phyloP scores from a whole-genome alignment of 495 filamentous ascomycete species.

The Stereocaulon alpinum region DNA sequence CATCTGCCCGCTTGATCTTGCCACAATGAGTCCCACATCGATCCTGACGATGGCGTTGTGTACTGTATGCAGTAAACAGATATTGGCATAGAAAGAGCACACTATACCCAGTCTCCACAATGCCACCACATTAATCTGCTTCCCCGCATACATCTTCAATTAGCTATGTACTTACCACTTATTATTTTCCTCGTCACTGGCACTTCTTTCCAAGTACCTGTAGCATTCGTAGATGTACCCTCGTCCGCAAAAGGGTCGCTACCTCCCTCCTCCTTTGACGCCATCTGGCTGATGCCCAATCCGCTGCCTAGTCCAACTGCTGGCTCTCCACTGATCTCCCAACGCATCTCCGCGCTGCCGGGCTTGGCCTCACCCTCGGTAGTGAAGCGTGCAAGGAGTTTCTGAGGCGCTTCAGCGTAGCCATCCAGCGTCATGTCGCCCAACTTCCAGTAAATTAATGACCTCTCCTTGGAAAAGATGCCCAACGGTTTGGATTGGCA shows the following conservation, averaged over 20 bases:
- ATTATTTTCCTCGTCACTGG: constrained; percentile 60
- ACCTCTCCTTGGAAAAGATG: constrained; percentile 75
- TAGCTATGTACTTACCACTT: constrained; percentile 66
- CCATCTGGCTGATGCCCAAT: constrained; percentile 47
- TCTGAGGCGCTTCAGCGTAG: constrained; percentile 42
- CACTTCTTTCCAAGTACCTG: constrained; percentile 61
- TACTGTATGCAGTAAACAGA: neutral
- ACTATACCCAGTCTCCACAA: neutral
- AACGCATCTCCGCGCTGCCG: constrained; percentile 69
- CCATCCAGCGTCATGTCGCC: constrained; percentile 64
- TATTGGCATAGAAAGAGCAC: neutral
- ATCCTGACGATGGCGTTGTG: neutral
- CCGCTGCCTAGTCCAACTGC: constrained; percentile 43
- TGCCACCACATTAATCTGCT: neutral
- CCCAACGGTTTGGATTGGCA: constrained; percentile 68
- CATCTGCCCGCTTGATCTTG: neutral
- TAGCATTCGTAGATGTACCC: constrained; percentile 31
- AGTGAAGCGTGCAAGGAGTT: constrained; percentile 70
- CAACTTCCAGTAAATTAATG: constrained; percentile 80
- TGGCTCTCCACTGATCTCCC: constrained; percentile 55
- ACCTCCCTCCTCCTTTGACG: constrained; percentile 30
- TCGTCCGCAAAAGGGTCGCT: constrained; percentile 63
- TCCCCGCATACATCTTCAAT: neutral
- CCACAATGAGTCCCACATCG: neutral
- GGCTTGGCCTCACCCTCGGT: constrained; percentile 64